Evolutionary conservation across 1,284 basidiomycete species (phyloP).

Genomic region (Laetiporus sulphureus): DNA sequence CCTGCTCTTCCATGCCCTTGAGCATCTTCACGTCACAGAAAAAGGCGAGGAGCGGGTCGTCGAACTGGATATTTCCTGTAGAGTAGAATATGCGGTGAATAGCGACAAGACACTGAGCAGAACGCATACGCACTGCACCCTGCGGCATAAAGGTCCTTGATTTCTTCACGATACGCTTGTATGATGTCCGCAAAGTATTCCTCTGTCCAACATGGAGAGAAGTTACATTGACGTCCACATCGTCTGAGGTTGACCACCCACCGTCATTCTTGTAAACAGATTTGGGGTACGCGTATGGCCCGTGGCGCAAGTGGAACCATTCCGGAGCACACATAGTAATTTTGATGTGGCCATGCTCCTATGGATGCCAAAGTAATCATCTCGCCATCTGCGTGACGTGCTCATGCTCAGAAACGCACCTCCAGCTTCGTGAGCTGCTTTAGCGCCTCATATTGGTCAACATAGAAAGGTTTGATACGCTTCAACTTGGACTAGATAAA

Average conservation of each 20-base stretch:
- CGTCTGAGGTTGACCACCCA: conserved; percentile 16
- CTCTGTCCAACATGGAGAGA: conserved; percentile 28
- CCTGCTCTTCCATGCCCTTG: conserved; percentile 52
- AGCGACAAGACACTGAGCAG: too few relatives aligned
- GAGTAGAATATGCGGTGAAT: too few relatives aligned
- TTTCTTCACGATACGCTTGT: conserved; percentile 63
- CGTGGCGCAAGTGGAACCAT: conserved; percentile 73
- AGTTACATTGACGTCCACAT: background rate
- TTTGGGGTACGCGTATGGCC: conserved; percentile 52
- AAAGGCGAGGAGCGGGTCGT: conserved; percentile 66
- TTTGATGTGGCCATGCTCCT: conserved; percentile 66
- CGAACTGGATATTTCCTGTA: conserved; percentile 73
- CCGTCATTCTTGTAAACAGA: conserved; percentile 59
- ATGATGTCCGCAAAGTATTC: conserved; percentile 73
- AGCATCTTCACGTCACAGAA: conserved; percentile 62
- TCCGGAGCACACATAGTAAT: conserved; percentile 71
- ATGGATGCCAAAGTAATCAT: conserved; percentile 12
- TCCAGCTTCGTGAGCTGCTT: conserved; percentile 49
- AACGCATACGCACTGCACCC: too few relatives aligned
- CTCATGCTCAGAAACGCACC: conserved; percentile 24
- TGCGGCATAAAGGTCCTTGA: conserved; percentile 62
- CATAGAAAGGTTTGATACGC: conserved; percentile 55
- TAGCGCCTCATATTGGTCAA: conserved; percentile 52
- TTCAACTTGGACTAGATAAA: conserved; percentile 48
- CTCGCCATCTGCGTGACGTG: background rate